These are phyloP conservation scores for Dictyostelium capitatum DNA, from an alignment of 78 protist genomes.

Conservation along the genomic window DNA sequence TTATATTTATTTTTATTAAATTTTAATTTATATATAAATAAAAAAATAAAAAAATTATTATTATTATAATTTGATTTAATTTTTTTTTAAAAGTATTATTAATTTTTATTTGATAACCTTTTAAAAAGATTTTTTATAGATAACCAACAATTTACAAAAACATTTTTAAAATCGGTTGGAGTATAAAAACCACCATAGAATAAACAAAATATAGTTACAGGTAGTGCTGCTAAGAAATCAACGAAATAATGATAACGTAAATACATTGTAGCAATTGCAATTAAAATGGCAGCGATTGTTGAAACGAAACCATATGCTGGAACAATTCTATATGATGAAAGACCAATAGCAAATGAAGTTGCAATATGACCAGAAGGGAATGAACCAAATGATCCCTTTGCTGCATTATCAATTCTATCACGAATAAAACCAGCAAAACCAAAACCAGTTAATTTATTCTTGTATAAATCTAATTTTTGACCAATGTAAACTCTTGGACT, in stretches of 20 bases:
- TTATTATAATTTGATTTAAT: background rate
- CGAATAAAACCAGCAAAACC: slow-evolving; percentile 73
- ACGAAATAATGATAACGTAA: slow-evolving; percentile 67
- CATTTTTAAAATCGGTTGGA: background rate
- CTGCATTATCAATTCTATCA: slow-evolving; percentile 62
- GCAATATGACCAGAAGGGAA: slow-evolving; percentile 80
- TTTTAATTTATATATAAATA: background rate
- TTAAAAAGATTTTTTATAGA: background rate
- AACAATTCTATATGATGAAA: slow-evolving; percentile 48
- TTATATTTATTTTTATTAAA: background rate
- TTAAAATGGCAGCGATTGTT: slow-evolving; percentile 45
- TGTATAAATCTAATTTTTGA: background rate
- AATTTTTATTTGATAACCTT: slow-evolving; percentile 6
- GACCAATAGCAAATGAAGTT: slow-evolving; percentile 51
- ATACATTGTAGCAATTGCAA: slow-evolving; percentile 77
- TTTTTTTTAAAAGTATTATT: background rate
- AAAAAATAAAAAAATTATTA: background rate
- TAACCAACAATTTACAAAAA: background rate
- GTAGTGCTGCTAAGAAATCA: slow-evolving; percentile 63
- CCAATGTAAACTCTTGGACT: slow-evolving; percentile 63
- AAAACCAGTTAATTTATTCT: slow-evolving; percentile 25
- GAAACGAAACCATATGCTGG: slow-evolving; percentile 65
- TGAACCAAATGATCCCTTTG: slow-evolving; percentile 72
- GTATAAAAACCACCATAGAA: slow-evolving; percentile 76
- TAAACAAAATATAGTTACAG: slow-evolving; percentile 54